Evolutionary conservation across 768 basidiomycete species (phyloP), one percentile per base, ranked within the genome.

Genomic region (Tricholoma sp.): DNA sequence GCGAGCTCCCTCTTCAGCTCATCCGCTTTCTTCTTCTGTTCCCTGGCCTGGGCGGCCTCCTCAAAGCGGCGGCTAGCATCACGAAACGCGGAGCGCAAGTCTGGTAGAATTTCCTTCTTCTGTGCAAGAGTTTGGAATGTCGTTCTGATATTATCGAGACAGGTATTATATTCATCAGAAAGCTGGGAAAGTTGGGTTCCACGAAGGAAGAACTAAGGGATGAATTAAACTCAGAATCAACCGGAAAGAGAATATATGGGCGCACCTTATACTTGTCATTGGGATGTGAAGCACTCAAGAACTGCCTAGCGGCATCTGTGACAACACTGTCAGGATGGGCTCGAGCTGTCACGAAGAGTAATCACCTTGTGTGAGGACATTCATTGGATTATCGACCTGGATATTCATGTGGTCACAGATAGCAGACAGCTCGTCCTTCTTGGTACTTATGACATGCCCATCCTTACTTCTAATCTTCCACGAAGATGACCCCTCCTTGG

Each of bases 391-490:
- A 68, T 97, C 94, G 58, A 97, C 91, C 67, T 96, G 94, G 55
- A 99, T 91, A 64, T 94, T 94, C 88, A 97, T 96, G 61, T 94
- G 89, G 67, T 96, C 92, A 64, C 89, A 89, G 51, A 99, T 98
- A 1, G 86, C 83, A 16, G 89, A 80, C 10, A 99, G 71, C 66
- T 98, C 94, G 9, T 92, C 86, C 62, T 85, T 84, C 74, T 91
- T 94, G 12, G 76, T 85, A 32, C 86, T 87, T 57, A 97, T 71
- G 9, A 84, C 66, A 61, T 78, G 80, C 35, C 83, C 84, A 21
- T 87, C 82, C 65, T 79, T 83, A 62, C 73, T 79, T 74, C 82
- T 87, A 67, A 98, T 91, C 70, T 88, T 93, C 86, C 94, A 98
- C 0, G 79, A 74, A 0, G 87, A 85, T 2, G 74, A 69, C 5